These are phyloP conservation scores for Stentor roeselii DNA, from an alignment of 73 alveolate genomes.

Conservation along the genomic window DNA sequence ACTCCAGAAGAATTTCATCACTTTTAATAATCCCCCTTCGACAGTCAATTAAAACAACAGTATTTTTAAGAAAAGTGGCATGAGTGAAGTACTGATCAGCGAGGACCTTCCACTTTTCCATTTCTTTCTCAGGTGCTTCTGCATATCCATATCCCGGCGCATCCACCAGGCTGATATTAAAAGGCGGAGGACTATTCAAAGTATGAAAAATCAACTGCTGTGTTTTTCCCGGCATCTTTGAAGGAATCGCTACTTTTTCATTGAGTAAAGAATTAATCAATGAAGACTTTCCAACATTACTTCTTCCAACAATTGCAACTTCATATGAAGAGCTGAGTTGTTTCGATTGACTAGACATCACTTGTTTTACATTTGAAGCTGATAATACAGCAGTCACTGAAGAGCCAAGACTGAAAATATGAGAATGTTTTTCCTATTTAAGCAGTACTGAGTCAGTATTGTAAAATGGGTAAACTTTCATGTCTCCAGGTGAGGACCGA, in stretches of 20 bases:
- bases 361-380: not conserved
- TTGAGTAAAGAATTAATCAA: slow-evolving; percentile 21
- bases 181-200: slow-evolving; percentile 10
- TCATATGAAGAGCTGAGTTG: not conserved
- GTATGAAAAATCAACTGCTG: slow-evolving; percentile 30
- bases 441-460: not conserved
- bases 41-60: slow-evolving; percentile 34
- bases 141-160: slow-evolving; percentile 78
- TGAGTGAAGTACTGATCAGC: slow-evolving; percentile 38
- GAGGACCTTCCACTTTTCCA: slow-evolving; percentile 48
- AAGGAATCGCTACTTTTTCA: slow-evolving; percentile 28
- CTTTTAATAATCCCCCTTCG: slow-evolving; percentile 40
- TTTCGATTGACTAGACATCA: not conserved
- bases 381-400: not conserved
- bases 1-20: slow-evolving; percentile 43
- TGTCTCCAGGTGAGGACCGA: not conserved
- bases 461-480: not conserved
- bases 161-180: slow-evolving; percentile 40
- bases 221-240: slow-evolving; percentile 65
- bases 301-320: slow-evolving; percentile 33
- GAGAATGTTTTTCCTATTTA: not conserved
- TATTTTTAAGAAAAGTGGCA: not conserved
- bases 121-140: slow-evolving; percentile 37
- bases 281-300: slow-evolving; percentile 25
- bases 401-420: not conserved